These are phyloP conservation scores for Earliella scabrosa DNA, from an alignment of 1,284 basidiomycete genomes.

Conservation along the genomic window DNA sequence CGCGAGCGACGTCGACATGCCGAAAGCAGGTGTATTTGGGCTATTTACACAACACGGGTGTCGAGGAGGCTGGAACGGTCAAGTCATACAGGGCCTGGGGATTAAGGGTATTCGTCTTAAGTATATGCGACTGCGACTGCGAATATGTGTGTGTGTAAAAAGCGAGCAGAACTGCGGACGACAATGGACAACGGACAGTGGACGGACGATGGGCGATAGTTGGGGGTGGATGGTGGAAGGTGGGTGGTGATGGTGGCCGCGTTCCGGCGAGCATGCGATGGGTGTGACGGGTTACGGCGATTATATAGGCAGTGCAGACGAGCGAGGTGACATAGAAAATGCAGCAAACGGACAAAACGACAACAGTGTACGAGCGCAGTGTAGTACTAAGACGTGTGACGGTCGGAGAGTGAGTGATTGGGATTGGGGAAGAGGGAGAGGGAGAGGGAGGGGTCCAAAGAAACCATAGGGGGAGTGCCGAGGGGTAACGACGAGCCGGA, in stretches of 20 bases:
- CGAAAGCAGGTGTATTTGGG: not conserved
- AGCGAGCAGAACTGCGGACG: not conserved
- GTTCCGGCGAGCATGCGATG: slow-evolving; percentile 22
- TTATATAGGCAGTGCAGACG: slow-evolving; percentile 27
- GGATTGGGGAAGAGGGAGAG: slow-evolving; percentile 1
- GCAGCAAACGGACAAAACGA: slow-evolving; percentile 32
- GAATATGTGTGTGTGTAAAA: not conserved
- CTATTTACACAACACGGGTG: slow-evolving; percentile 7
- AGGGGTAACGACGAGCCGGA: slow-evolving; percentile 24
- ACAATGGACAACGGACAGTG: not conserved
- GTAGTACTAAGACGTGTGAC: slow-evolving; percentile 21
- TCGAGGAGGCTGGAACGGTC: not conserved
- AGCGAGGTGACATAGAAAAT: slow-evolving; percentile 30
- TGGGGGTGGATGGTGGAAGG: not conserved
- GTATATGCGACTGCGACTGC: not conserved
- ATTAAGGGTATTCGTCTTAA: slow-evolving; percentile 1
- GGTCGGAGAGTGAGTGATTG: slow-evolving; percentile 4
- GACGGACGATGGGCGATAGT: slow-evolving; percentile 5
- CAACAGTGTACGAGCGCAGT: slow-evolving; percentile 27
- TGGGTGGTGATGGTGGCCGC: slow-evolving; percentile 1
- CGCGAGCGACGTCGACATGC: no score
- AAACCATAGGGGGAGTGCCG: slow-evolving; percentile 3
- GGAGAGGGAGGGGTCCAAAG: slow-evolving; percentile 6
- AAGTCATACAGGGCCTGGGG: slow-evolving; percentile 13
- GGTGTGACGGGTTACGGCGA: slow-evolving; percentile 19